Conservation (phyloP, 129 eudicot species). For the Centrapalus pauciflorus region DNA sequence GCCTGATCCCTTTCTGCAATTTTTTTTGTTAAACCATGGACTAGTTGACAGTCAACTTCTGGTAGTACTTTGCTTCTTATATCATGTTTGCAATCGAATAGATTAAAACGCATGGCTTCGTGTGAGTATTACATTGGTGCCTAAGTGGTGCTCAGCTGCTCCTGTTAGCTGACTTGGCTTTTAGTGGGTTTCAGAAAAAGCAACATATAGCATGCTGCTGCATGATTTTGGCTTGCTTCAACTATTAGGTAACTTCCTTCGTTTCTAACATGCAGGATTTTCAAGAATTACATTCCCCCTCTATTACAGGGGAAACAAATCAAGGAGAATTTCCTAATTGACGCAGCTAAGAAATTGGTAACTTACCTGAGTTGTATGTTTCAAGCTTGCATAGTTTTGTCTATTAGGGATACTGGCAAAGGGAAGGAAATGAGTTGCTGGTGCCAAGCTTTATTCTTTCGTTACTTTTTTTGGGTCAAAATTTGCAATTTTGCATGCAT, state of each 20-base stretch:
- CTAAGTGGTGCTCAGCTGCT: neutral
- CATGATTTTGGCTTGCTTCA: neutral
- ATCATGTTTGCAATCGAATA: neutral
- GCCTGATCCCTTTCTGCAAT: neutral
- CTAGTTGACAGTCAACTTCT: neutral
- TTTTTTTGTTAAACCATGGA: neutral
- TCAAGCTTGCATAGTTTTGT: neutral
- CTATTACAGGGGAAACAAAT: conserved; percentile 57
- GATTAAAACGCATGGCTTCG: neutral
- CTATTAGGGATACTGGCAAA: neutral
- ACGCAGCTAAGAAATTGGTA: conserved; percentile 58
- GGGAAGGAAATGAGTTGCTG: neutral
- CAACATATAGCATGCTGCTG: too few relatives aligned
- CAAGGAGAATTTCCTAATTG: conserved; percentile 40
- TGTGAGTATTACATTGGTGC: neutral
- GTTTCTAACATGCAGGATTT: conserved; percentile 56
- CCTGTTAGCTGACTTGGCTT: too few relatives aligned
- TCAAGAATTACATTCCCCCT: conserved; percentile 59
- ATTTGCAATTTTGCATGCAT: neutral
- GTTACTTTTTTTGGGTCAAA: neutral
- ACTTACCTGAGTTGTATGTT: neutral
- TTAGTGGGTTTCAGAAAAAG: too few relatives aligned
- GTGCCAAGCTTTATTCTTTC: neutral
- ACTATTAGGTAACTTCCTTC: conserved; percentile 5
- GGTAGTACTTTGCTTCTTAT: neutral